Base-by-base conservation (phyloP, 2,329 filamentous ascomycete genomes). In the Phaeosphaeriaceae sp. region DNA sequence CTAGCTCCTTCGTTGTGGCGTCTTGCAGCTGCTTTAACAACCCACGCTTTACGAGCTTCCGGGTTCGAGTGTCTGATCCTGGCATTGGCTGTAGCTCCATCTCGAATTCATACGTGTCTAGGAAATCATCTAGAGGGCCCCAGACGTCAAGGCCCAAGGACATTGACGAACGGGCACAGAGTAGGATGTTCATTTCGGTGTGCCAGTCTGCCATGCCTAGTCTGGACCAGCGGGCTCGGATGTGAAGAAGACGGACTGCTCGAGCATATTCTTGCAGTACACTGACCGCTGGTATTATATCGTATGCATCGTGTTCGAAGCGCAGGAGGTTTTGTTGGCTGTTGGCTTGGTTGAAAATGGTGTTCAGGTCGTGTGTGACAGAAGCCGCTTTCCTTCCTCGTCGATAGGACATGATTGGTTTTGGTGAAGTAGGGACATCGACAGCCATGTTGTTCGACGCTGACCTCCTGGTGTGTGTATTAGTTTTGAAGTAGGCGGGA, bases 101-200 rank as follows among this genome's bases (percentile, higher is more conserved):
- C n/a, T 46, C 43, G 18, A 46, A 46, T 17, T 39, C n/a, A 29
- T 46, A 46, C 26, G 43, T 46, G 26, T 46, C 43, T 17, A 46
- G 18, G 17, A 46, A 46, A 28, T 46, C 43, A 9, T 46, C 43
- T 15, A 46, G 13, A 8, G 43, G 43, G 5, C 39, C 43, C 43
- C 43, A 46, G 17, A 46, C 17, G 13, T 46, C 34, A 13, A 46
- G 35, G 17, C 35, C 43, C 43, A 46, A 39, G 35, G 29, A 33
- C 12, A 26, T 28, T 11, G 43, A 46, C 11, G 34, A 12, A 33
- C 43, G 43, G 3, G 43, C 43, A 11, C 16, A 33, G 13, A 46
- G 28, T 18, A 46, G 9, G 26, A 40, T 46, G 4, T 37, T 17
- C 23, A 46, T 46, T 28, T 46, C 43, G 6, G 43, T 20, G 16